Evolutionary conservation across 2,329 filamentous ascomycete genomes (phyloP).

Genomic region (Scytalidium sp.): DNA sequence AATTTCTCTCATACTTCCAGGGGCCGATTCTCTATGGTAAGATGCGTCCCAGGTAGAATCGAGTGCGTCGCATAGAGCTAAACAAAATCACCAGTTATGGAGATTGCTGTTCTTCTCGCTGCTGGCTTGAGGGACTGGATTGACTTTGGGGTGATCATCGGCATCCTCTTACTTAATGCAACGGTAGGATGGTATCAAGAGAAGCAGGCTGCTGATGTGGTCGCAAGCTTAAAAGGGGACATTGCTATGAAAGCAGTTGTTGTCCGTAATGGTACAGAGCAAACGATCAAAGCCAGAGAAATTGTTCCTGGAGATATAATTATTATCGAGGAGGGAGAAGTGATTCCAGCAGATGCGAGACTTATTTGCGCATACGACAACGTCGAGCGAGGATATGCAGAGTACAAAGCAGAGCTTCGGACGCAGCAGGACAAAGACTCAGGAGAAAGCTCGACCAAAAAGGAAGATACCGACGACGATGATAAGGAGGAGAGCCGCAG

Average conservation of each 20-base stretch:
- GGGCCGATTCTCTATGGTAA: conserved; percentile 75
- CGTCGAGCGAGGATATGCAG: conserved; percentile 63
- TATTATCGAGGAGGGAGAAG: conserved; percentile 68
- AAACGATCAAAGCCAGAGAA: conserved; percentile 70
- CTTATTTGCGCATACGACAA: conserved; percentile 71
- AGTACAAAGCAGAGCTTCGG: conserved; percentile 63
- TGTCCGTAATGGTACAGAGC: conserved; percentile 64
- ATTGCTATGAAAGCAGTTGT: conserved; percentile 72
- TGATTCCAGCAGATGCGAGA: conserved; percentile 66
- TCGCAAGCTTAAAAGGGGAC: conserved; percentile 72
- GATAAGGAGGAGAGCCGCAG: conserved; percentile 49
- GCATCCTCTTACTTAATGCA: conserved; percentile 72
- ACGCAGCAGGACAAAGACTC: conserved; percentile 57
- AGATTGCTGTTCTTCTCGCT: conserved; percentile 70
- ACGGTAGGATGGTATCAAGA: conserved; percentile 78
- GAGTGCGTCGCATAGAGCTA: not conserved
- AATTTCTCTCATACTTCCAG: conserved; percentile 73
- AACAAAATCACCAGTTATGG: conserved; percentile 57
- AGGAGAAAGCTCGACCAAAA: too few relatives aligned
- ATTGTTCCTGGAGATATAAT: conserved; percentile 74
- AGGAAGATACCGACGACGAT: conserved; percentile 50
- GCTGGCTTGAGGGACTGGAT: conserved; percentile 74
- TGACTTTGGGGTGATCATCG: conserved; percentile 74
- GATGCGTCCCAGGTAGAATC: conserved; percentile 20
- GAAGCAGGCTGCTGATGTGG: conserved; percentile 76